Evolutionary conservation across 257 asterid species (phyloP).

Genomic region (Solanum raphanifolium): DNA sequence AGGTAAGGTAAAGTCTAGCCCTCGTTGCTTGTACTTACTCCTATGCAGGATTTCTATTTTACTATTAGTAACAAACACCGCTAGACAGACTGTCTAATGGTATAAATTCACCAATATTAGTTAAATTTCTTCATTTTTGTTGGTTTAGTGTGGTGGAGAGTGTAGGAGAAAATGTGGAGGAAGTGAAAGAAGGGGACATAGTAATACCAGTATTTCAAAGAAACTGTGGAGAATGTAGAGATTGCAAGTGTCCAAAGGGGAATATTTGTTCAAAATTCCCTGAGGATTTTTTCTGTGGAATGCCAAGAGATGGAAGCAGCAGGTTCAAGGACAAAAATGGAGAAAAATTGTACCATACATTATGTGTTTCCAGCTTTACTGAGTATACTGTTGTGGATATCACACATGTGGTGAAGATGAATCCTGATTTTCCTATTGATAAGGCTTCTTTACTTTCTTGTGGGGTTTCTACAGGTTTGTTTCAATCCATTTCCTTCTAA

Average conservation of each 20-base stretch:
- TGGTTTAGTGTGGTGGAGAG: conserved; percentile 29
- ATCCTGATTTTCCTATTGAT: conserved; percentile 11
- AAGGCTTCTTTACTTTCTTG: conserved; percentile 34
- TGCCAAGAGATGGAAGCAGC: conserved; percentile 33
- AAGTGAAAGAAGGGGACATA: conserved; percentile 24
- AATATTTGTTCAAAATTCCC: conserved; percentile 28
- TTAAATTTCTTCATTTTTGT: background rate
- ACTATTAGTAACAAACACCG: no score
- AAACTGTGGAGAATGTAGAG: conserved; percentile 33
- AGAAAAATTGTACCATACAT: conserved; percentile 14
- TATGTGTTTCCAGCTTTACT: conserved; percentile 18
- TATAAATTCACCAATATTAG: background rate
- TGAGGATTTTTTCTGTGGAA: conserved; percentile 1
- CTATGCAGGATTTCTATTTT: no score
- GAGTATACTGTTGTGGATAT: conserved; percentile 37
- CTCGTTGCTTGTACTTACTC: no score
- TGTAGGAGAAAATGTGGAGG: conserved; percentile 35
- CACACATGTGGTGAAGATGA: conserved; percentile 25
- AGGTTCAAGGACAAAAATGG: conserved; percentile 27
- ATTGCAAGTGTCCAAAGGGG: conserved; percentile 17
- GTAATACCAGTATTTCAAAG: conserved; percentile 28
- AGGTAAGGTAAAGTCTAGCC: no score
- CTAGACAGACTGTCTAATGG: no score
- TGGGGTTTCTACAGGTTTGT: conserved; percentile 26
- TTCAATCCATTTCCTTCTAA: background rate